Conservation (phyloP, 768 basidiomycete genomes). For the Chlorophyllum brunneum region DNA sequence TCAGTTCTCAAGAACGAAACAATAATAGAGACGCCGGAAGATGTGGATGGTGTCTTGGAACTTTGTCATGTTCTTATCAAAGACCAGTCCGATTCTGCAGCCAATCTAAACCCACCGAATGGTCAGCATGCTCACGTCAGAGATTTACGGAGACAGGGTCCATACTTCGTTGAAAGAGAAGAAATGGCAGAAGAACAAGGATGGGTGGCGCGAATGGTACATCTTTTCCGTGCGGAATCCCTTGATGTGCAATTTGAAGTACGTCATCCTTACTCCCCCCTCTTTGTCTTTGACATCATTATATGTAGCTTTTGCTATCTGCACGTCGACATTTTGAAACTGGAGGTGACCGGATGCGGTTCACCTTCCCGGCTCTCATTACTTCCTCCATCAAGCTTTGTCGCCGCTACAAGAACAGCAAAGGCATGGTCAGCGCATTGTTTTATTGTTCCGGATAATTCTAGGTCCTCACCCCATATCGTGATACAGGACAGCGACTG, state of each 20-base stretch:
- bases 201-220: conserved; percentile 98
- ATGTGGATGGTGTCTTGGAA: conserved; percentile 91
- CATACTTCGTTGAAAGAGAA: conserved; percentile 68
- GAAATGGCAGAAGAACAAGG: conserved; percentile 98
- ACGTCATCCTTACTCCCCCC: conserved; percentile 18
- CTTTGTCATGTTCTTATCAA: conserved; percentile 90
- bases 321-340: conserved; percentile 87
- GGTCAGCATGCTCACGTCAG: conserved; percentile 32
- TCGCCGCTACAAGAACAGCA: conserved; percentile 81
- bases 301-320: conserved; percentile 75
- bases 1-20: conserved; percentile 97
- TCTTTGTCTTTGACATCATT: background rate
- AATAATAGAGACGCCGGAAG: conserved; percentile 87
- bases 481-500: conserved; percentile 72
- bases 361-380: conserved; percentile 95
- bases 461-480: background rate
- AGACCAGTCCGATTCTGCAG: conserved; percentile 64
- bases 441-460: background rate
- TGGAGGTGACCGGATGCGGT: conserved; percentile 93
- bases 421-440: conserved; percentile 53
- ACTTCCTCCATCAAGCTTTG: conserved; percentile 92
- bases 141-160: conserved; percentile 53
- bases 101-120: conserved; percentile 22
- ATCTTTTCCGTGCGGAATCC: conserved; percentile 87
- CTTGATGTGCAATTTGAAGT: conserved; percentile 90